A percentile compares a stretch with the other conserved stretches of the same genome.
Conservation (phyloP, 176 grass and related monocot genomes). For the Phyllostachys edulis region DNA sequence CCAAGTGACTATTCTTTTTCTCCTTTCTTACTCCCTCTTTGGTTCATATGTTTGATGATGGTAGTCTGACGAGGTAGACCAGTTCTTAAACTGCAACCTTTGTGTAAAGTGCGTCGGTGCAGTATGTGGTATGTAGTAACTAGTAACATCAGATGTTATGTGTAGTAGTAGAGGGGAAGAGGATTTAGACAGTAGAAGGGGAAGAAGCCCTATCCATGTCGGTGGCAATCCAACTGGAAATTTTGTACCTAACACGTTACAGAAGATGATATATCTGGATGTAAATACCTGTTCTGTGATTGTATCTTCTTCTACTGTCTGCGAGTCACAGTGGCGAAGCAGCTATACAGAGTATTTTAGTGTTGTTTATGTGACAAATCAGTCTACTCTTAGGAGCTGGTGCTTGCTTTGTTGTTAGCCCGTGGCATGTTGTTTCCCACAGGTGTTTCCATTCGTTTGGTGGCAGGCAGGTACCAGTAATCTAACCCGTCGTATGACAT, state of each 20-base stretch:
- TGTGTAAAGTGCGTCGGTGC: conserved; percentile 17
- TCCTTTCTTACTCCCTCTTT: neutral
- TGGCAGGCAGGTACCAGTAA: neutral
- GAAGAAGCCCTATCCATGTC: conserved; percentile 37
- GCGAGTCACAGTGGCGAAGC: neutral
- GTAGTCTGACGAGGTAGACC: conserved; percentile 32
- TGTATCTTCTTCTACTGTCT: conserved; percentile 25
- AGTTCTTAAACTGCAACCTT: conserved; percentile 16
- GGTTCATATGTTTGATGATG: conserved; percentile 1
- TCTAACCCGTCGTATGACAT: neutral
- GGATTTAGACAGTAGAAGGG: conserved; percentile 17
- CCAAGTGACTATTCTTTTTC: conserved; percentile 38
- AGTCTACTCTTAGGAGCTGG: neutral
- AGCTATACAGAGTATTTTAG: neutral
- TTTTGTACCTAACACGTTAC: conserved; percentile 39
- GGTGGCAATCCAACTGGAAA: conserved; percentile 27
- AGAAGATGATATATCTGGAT: conserved; percentile 31
- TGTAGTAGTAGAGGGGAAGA: conserved; percentile 22
- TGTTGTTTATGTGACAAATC: neutral
- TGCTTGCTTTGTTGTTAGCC: neutral
- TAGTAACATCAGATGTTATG: conserved; percentile 15
- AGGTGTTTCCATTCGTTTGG: neutral
- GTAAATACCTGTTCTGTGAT: conserved; percentile 45
- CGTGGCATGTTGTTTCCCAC: neutral
- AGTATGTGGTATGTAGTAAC: conserved; percentile 23